Percentiles rank a stretch among this genome's conserved stretches.
Evolutionary conservation across 345 rosid species (phyloP).

Genomic region (Firmiana major): DNA sequence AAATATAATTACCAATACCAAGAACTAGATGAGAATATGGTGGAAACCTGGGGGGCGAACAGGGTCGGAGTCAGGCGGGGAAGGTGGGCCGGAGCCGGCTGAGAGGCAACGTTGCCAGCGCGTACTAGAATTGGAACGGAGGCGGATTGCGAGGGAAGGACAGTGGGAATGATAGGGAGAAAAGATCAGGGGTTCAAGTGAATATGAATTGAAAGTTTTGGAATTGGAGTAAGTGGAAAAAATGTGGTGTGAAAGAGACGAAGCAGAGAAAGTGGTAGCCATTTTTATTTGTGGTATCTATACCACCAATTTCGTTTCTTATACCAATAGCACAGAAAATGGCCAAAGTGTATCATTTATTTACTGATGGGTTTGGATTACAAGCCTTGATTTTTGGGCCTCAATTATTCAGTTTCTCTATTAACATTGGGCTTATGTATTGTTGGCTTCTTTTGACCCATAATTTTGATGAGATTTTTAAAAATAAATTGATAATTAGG

Average conservation of each 20-base stretch:
- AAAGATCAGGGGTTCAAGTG: constrained; percentile 11
- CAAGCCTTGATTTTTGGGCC: neutral
- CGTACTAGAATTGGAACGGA: neutral
- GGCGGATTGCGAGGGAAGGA: constrained; percentile 13
- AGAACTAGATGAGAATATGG: neutral
- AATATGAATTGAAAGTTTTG: neutral
- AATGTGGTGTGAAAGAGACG: neutral
- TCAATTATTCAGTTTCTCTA: neutral
- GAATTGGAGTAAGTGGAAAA: neutral
- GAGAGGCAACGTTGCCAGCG: constrained; percentile 25
- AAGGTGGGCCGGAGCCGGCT: constrained; percentile 32
- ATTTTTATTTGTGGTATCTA: neutral
- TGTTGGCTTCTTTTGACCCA: too few relatives aligned
- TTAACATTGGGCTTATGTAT: neutral
- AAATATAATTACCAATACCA: neutral
- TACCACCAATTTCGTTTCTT: neutral
- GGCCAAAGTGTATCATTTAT: neutral
- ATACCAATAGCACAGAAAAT: neutral
- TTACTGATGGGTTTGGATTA: neutral
- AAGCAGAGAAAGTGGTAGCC: neutral
- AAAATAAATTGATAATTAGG: too few relatives aligned
- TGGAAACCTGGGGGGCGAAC: constrained; percentile 47
- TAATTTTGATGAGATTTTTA: too few relatives aligned
- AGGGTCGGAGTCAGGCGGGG: constrained; percentile 47
- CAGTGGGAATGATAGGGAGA: constrained; percentile 22